A percentile compares a stretch with the other conserved stretches of the same genome.
Conservation (phyloP, 1,284 basidiomycete species). For the Ceraceosorus bombacis region DNA sequence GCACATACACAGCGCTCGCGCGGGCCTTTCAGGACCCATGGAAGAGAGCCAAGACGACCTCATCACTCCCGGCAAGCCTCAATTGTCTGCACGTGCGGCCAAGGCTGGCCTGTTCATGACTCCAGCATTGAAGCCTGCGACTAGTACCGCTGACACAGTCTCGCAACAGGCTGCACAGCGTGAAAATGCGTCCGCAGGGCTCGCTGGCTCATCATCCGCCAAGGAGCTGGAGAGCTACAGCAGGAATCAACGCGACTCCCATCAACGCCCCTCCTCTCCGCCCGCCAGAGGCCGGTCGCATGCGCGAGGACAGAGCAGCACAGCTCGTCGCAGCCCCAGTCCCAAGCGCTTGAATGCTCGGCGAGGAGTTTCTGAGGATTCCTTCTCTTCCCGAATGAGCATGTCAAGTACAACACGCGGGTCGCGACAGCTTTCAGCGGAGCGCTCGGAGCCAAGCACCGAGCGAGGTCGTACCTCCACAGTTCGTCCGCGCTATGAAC, state of each 20-base stretch:
- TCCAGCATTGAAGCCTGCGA: not conserved
- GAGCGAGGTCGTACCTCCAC: constrained; percentile 14
- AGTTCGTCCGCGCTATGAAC: constrained; percentile 11
- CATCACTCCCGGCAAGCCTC: not conserved
- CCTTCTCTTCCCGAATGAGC: constrained; percentile 14
- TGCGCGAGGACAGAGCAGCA: constrained; percentile 28
- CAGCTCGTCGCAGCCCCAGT: constrained; percentile 25
- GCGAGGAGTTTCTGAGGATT: constrained; percentile 13
- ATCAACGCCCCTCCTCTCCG: not conserved
- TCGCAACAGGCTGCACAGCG: not conserved
- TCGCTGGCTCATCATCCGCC: not conserved
- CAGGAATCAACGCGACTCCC: not conserved
- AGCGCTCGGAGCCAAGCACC: constrained; percentile 13
- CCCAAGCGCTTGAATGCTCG: constrained; percentile 29
- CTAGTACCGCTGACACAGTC: not conserved
- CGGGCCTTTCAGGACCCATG: not conserved
- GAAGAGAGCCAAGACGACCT: not conserved
- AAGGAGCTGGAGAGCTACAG: not conserved
- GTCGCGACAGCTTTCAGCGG: constrained; percentile 15
- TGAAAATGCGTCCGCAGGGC: not conserved
- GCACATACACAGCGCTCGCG: not conserved
- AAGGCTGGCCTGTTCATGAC: not conserved
- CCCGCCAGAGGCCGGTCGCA: constrained; percentile 31
- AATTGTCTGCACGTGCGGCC: too few relatives aligned
- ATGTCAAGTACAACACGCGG: constrained; percentile 24